Evolutionary conservation across 257 asterid genomes (phyloP).

Genomic region (Ophiorrhiza pumila): DNA sequence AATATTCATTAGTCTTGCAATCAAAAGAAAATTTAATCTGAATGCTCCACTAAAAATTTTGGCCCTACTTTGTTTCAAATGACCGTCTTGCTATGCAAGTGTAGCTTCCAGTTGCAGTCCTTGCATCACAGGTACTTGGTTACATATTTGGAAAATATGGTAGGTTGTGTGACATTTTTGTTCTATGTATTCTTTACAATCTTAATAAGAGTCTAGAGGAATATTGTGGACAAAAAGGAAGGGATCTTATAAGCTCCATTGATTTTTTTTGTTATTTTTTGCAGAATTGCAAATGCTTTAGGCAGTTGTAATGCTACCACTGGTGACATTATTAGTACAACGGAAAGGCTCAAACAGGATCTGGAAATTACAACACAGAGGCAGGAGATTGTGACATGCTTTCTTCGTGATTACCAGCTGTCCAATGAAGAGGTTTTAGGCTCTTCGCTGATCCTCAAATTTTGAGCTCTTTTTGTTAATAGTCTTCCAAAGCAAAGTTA

Average conservation of each 20-base stretch:
- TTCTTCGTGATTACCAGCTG: constrained; percentile 96
- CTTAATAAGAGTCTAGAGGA: background rate
- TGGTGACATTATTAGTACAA: constrained; percentile 92
- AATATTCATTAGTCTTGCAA: background rate
- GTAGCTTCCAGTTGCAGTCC: background rate
- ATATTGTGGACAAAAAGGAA: background rate
- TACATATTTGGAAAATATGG: background rate
- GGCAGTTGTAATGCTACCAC: constrained; percentile 87
- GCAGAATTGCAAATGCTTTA: constrained; percentile 87
- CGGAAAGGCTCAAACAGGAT: constrained; percentile 97
- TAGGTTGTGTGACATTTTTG: background rate
- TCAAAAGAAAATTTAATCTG: background rate
- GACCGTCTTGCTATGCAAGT: background rate
- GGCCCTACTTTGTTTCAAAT: background rate
- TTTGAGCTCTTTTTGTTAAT: constrained; percentile 2
- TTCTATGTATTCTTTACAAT: background rate
- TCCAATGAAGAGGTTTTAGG: constrained; percentile 80
- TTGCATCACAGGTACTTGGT: too few species aligned
- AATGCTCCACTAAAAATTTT: background rate
- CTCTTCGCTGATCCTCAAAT: constrained; percentile 12
- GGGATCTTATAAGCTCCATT: background rate
- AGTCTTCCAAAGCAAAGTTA: background rate
- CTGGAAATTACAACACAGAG: constrained; percentile 88
- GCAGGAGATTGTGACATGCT: constrained; percentile 93
- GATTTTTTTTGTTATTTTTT: constrained; percentile 12